Conservation (phyloP, 371 early-diverging fungal species). For the Rhizopus delemar region DNA sequence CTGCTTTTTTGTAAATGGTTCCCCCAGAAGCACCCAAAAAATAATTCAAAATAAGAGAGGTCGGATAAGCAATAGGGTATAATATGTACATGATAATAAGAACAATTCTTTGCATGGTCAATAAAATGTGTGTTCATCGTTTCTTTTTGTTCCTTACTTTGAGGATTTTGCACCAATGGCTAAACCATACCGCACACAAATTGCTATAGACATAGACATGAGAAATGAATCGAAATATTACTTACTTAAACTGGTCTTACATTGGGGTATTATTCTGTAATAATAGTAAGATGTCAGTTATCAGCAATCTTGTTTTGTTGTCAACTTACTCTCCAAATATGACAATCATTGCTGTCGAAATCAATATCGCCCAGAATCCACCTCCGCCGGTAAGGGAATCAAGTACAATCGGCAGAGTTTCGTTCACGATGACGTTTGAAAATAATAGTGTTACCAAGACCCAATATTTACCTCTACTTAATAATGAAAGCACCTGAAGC, state of each 20-base stretch:
- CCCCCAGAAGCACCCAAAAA: constrained; percentile 81
- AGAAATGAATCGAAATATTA: background rate
- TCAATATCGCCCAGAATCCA: constrained; percentile 72
- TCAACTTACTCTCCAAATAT: constrained; percentile 88
- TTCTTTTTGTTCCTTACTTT: constrained; percentile 24
- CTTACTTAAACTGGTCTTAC: constrained; percentile 8
- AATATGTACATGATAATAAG: constrained; percentile 67
- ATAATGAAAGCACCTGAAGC: constrained; percentile 63
- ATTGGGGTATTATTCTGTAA: constrained; percentile 44
- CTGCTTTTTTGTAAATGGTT: constrained; percentile 73
- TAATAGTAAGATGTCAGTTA: constrained; percentile 36
- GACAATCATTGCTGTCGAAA: constrained; percentile 85
- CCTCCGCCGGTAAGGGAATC: constrained; percentile 78
- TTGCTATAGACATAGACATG: constrained; percentile 32
- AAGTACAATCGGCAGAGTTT: constrained; percentile 90
- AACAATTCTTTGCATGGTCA: constrained; percentile 48
- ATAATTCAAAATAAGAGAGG: constrained; percentile 72
- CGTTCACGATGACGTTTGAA: constrained; percentile 91
- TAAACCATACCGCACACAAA: constrained; percentile 72
- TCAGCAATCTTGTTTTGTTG: too few relatives aligned
- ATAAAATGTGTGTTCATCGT: background rate
- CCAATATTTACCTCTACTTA: constrained; percentile 76
- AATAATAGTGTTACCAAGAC: constrained; percentile 87
- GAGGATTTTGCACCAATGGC: constrained; percentile 78
- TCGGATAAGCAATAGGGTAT: constrained; percentile 78